Percentiles rank a stretch among this genome's conserved stretches.
Conservation (phyloP, 1,284 basidiomycete genomes). For the Ganoderma meredithae region DNA sequence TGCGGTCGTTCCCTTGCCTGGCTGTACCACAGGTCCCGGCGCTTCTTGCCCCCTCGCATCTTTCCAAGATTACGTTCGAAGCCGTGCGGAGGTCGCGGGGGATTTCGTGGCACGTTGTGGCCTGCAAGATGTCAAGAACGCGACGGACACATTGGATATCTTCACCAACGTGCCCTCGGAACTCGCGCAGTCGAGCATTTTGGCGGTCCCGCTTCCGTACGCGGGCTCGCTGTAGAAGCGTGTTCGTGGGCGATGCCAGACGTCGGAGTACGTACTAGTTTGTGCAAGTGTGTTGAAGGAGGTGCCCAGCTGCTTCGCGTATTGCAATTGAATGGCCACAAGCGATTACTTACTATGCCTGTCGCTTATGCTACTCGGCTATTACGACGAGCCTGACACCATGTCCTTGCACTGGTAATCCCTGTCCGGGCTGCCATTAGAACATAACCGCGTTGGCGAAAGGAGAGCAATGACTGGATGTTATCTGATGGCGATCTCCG, state of each 20-base stretch:
- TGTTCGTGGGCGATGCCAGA: not conserved
- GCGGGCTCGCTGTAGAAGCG: constrained; percentile 14
- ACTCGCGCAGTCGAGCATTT: constrained; percentile 26
- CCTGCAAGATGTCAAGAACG: constrained; percentile 41
- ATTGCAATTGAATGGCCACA: not conserved
- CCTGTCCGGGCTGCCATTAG: not conserved
- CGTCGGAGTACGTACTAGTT: not conserved
- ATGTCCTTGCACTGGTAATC: not conserved
- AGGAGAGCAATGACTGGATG: constrained; percentile 8
- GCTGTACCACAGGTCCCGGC: constrained; percentile 48
- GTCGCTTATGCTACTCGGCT: not conserved
- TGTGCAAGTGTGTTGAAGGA: not conserved
- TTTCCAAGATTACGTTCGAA: constrained; percentile 42
- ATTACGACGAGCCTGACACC: not conserved
- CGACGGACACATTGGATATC: constrained; percentile 39
- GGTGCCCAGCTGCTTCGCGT: not conserved
- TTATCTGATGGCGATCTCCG: constrained; percentile 41
- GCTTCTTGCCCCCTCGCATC: constrained; percentile 44
- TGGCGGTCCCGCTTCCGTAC: constrained; percentile 24
- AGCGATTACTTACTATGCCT: not conserved
- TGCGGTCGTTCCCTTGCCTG: constrained; percentile 48
- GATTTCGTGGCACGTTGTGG: constrained; percentile 49
- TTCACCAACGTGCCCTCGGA: constrained; percentile 33
- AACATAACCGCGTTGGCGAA: not conserved
- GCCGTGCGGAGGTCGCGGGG: constrained; percentile 40